phyloP scores from a whole-genome alignment of 208 protist species.

The Wallacemonas sp. region DNA sequence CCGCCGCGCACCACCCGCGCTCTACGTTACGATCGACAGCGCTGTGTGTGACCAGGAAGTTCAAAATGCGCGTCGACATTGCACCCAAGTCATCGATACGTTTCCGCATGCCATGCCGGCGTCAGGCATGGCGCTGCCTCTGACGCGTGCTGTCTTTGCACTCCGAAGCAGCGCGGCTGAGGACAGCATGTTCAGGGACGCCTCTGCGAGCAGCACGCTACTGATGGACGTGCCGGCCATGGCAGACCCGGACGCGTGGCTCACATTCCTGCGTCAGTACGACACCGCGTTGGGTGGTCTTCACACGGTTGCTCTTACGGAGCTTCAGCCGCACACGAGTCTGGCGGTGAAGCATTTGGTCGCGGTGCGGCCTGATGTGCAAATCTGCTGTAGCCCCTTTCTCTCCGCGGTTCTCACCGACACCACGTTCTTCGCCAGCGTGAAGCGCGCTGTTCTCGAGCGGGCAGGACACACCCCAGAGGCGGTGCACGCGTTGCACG shows the following conservation, averaged over 20 bases:
- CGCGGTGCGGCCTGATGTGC: constrained; percentile 34
- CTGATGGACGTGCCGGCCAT: constrained; percentile 62
- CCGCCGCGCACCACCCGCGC: constrained; percentile 57
- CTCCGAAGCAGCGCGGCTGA: constrained; percentile 47
- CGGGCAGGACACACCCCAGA: constrained; percentile 30
- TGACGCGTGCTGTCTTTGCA: constrained; percentile 56
- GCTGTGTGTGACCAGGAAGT: constrained; percentile 10
- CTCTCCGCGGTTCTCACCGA: constrained; percentile 60
- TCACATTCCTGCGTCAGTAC: constrained; percentile 46
- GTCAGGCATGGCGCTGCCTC: background rate
- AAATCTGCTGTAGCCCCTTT: constrained; percentile 53
- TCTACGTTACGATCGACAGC: constrained; percentile 70
- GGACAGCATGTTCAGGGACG: constrained; percentile 47
- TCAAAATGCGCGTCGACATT: constrained; percentile 34
- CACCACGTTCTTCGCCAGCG: constrained; percentile 58
- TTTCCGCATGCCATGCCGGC: constrained; percentile 3
- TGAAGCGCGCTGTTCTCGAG: constrained; percentile 43
- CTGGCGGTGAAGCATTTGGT: constrained; percentile 40
- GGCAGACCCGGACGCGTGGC: constrained; percentile 30
- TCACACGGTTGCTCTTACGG: constrained; percentile 48
- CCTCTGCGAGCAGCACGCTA: constrained; percentile 28
- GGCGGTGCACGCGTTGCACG: constrained; percentile 14
- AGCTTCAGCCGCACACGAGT: constrained; percentile 38
- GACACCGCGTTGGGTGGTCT: constrained; percentile 35
- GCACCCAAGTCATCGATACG: constrained; percentile 62